A percentile compares a stretch with the other conserved stretches of the same genome.
These are phyloP conservation scores for Gautieria morchelliformis DNA, from an alignment of 768 basidiomycete genomes.

Conservation along the genomic window DNA sequence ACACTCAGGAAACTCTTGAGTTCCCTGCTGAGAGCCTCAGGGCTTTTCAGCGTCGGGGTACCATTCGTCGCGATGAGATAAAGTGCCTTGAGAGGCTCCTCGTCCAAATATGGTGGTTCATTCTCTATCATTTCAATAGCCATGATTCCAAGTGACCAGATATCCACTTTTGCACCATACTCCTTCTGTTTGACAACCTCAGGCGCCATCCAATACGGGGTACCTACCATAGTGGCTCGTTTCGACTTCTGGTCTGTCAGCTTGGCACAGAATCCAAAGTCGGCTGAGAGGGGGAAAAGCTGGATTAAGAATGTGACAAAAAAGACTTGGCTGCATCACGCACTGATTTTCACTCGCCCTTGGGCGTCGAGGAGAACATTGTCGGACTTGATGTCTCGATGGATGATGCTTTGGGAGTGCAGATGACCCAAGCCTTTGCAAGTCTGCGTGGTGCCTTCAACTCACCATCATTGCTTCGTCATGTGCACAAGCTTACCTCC, in stretches of 20 bases:
- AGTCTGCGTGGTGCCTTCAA: slow-evolving; percentile 41
- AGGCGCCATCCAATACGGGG: slow-evolving; percentile 99
- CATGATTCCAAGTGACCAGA: slow-evolving; percentile 97
- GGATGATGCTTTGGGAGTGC: slow-evolving; percentile 90
- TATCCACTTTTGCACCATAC: slow-evolving; percentile 93
- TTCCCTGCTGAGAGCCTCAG: slow-evolving; percentile 83
- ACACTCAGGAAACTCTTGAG: slow-evolving; percentile 95
- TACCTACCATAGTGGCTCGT: slow-evolving; percentile 97
- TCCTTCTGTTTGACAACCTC: slow-evolving; percentile 97
- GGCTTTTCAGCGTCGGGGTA: slow-evolving; percentile 94
- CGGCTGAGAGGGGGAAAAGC: slow-evolving; percentile 41
- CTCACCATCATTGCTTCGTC: background rate
- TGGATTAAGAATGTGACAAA: background rate
- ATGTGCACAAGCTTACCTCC: slow-evolving; percentile 51
- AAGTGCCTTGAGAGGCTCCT: slow-evolving; percentile 88
- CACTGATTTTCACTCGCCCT: slow-evolving; percentile 96
- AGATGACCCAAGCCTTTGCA: slow-evolving; percentile 92
- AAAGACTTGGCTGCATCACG: slow-evolving; percentile 23
- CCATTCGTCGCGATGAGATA: slow-evolving; percentile 98
- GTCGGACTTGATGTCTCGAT: slow-evolving; percentile 95
- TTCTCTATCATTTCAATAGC: slow-evolving; percentile 99
- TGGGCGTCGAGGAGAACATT: slow-evolving; percentile 89
- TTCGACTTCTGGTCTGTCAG: slow-evolving; percentile 94
- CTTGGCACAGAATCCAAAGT: slow-evolving; percentile 96
- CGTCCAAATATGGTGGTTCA: slow-evolving; percentile 91